These are phyloP conservation scores for Pestalotiopsis fici DNA, from an alignment of 2,329 filamentous ascomycete genomes.

Conservation along the genomic window DNA sequence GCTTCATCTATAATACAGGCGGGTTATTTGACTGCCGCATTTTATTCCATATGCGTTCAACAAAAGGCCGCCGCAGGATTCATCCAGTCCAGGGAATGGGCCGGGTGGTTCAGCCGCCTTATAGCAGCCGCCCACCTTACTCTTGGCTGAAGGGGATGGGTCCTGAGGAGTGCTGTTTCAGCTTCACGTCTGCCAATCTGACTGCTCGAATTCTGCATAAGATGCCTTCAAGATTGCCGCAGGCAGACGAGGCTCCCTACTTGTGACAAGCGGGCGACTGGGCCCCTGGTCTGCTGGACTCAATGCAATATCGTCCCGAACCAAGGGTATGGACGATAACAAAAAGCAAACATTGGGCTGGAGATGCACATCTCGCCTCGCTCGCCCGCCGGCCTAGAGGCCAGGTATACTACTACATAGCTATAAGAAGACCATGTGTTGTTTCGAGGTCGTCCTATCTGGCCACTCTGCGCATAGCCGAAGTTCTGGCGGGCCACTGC, in stretches of 20 bases:
- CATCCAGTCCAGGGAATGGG: background rate
- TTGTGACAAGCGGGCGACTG: background rate
- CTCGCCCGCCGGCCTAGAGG: no score
- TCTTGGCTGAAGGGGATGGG: background rate
- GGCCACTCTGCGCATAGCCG: constrained; percentile 12
- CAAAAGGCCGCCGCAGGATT: background rate
- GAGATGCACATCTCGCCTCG: no score
- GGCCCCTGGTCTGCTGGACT: constrained; percentile 2
- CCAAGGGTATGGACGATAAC: background rate
- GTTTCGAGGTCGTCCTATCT: background rate
- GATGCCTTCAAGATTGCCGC: background rate
- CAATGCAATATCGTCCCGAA: constrained; percentile 3
- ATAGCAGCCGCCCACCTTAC: background rate
- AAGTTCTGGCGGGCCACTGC: constrained; percentile 16
- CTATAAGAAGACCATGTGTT: background rate
- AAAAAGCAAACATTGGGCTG: background rate
- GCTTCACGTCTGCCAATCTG: background rate
- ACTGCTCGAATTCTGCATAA: background rate
- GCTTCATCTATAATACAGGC: background rate
- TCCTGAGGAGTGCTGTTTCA: background rate
- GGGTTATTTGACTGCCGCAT: background rate
- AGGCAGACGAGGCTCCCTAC: background rate
- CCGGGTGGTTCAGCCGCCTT: constrained; percentile 2
- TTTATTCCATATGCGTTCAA: background rate
- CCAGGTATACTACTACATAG: no score